Conservation (phyloP, 1,284 basidiomycete genomes). For the Calocybe gambosa region DNA sequence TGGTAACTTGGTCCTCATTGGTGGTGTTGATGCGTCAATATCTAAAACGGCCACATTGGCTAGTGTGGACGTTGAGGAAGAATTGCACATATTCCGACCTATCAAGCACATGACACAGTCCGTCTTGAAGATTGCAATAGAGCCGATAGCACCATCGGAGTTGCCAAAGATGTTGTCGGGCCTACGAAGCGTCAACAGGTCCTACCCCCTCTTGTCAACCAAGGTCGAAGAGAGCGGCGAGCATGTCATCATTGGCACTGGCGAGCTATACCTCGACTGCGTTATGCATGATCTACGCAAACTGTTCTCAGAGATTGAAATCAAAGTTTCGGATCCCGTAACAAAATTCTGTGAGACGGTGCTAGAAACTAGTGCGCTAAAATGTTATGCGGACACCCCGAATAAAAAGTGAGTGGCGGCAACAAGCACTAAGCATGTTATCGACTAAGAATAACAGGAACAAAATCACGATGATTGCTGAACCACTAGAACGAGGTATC, state of each 20-base stretch:
- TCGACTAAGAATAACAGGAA: constrained; percentile 52
- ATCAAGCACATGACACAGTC: constrained; percentile 96
- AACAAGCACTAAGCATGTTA: background rate
- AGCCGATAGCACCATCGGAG: constrained; percentile 96
- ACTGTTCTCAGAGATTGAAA: constrained; percentile 97
- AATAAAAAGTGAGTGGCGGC: constrained; percentile 82
- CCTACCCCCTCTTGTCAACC: constrained; percentile 89
- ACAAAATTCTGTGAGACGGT: constrained; percentile 99
- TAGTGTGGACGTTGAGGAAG: constrained; percentile 66
- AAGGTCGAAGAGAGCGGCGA: constrained; percentile 99
- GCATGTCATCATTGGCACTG: constrained; percentile 95
- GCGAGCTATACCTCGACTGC: constrained; percentile 95
- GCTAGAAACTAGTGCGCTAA: constrained; percentile 94
- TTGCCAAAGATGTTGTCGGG: constrained; percentile 98
- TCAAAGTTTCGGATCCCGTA: constrained; percentile 98
- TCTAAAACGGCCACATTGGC: constrained; percentile 93
- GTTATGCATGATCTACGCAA: constrained; percentile 94
- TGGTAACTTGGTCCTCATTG: constrained; percentile 89
- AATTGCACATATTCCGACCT: constrained; percentile 91
- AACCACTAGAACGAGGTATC: constrained; percentile 89
- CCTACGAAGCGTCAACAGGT: constrained; percentile 95
- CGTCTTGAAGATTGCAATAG: constrained; percentile 98
- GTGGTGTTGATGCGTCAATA: constrained; percentile 92
- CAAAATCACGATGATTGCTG: constrained; percentile 96
- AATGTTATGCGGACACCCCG: constrained; percentile 98